Percentiles rank a stretch among this genome's conserved stretches.
These are phyloP conservation scores for Rubia tinctorum DNA, from an alignment of 305 asterid genomes.

Conservation along the genomic window DNA sequence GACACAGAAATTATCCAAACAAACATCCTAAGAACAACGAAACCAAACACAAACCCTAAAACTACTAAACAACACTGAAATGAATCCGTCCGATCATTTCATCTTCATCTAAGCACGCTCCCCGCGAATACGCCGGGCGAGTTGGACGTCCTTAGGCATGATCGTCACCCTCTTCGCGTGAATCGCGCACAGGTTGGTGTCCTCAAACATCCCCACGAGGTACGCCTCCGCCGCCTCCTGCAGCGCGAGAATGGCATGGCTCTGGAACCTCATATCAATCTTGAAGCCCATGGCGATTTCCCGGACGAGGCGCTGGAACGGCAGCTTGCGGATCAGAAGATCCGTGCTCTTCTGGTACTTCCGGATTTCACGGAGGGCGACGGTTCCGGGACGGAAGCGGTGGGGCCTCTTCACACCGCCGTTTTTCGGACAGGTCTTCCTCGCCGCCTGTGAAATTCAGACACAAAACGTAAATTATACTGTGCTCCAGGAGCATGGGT, in stretches of 20 bases:
- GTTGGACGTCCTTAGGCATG: slow-evolving; percentile 66
- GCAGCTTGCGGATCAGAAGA: slow-evolving; percentile 55
- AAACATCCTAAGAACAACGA: too few species aligned
- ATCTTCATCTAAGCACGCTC: slow-evolving; percentile 7
- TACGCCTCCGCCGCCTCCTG: slow-evolving; percentile 66
- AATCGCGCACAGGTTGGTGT: slow-evolving; percentile 60
- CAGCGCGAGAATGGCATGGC: slow-evolving; percentile 65
- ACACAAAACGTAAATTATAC: neutral
- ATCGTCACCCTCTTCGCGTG: slow-evolving; percentile 75
- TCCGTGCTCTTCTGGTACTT: slow-evolving; percentile 72
- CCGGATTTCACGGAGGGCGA: slow-evolving; percentile 66
- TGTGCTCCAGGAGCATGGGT: too few species aligned
- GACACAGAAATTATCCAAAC: too few species aligned
- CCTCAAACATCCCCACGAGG: slow-evolving; percentile 58
- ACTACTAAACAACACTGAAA: too few species aligned
- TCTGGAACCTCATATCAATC: slow-evolving; percentile 63
- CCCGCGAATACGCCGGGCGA: slow-evolving; percentile 56
- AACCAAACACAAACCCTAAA: too few species aligned
- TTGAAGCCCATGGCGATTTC: slow-evolving; percentile 63
- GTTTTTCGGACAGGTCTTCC: slow-evolving; percentile 59
- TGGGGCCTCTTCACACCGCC: slow-evolving; percentile 75
- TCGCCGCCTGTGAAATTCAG: slow-evolving; percentile 45
- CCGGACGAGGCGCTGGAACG: slow-evolving; percentile 67
- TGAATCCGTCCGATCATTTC: too few species aligned
- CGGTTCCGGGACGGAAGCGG: too few species aligned